These are phyloP conservation scores for Amanita rimosa DNA, from an alignment of 768 basidiomycete species.

Conservation along the genomic window DNA sequence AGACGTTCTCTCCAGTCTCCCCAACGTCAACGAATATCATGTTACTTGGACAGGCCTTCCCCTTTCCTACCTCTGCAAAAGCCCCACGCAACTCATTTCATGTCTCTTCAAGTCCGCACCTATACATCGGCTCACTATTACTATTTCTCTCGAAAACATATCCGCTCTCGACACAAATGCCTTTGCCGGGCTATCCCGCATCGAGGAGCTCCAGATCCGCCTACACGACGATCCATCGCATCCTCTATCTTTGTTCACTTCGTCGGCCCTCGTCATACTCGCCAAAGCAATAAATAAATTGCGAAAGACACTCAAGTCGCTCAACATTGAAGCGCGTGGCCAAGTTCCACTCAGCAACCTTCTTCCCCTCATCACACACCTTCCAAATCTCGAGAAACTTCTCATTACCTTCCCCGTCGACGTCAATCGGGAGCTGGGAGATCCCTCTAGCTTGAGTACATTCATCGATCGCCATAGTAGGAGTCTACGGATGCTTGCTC, in stretches of 20 bases:
- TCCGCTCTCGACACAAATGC: conserved; percentile 1
- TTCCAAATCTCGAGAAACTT: conserved; percentile 24
- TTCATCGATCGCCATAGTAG: conserved; percentile 25
- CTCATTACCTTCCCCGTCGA: conserved; percentile 29
- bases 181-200: not conserved
- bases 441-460: conserved; percentile 22
- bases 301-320: conserved; percentile 22
- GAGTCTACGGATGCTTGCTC: conserved; percentile 23
- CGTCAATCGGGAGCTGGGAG: conserved; percentile 25
- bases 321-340: conserved; percentile 32
- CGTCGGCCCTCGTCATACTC: conserved; percentile 7
- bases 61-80: conserved; percentile 15
- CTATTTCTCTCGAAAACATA: conserved; percentile 11
- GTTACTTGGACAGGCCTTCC: conserved; percentile 37
- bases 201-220: conserved; percentile 3
- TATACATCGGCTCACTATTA: conserved; percentile 8
- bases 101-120: conserved; percentile 2
- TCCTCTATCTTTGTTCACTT: conserved; percentile 2
- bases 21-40: conserved; percentile 36
- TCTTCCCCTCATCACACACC: conserved; percentile 20
- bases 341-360: conserved; percentile 32
- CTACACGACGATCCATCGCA: conserved; percentile 15
- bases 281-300: conserved; percentile 28
- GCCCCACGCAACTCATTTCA: conserved; percentile 12
- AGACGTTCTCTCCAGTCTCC: conserved; percentile 29